Base-by-base conservation (phyloP, 1,284 basidiomycete genomes). In the Boletus holoroseus region DNA sequence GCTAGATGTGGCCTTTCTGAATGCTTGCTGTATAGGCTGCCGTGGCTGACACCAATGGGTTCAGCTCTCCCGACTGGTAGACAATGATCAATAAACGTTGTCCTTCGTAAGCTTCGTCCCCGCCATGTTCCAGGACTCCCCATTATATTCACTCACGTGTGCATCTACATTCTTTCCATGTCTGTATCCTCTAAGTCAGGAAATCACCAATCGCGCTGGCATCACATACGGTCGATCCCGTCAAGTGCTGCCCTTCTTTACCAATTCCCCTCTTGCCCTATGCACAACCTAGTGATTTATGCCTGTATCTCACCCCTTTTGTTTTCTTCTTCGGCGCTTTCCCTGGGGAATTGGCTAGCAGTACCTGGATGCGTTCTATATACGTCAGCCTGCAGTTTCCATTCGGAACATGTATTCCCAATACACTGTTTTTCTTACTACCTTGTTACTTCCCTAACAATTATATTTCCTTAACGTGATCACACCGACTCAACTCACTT, bases 51-150 rank as follows among this genome's bases (percentile, higher is more conserved):
- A n/a, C n/a, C n/a, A n/a, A n/a, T n/a, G n/a, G n/a, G n/a, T n/a
- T n/a, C n/a, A n/a, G n/a, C n/a, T 39, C 50, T 35, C 59, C 66
- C 8, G 66, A 67, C 61, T 64, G 30, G 62, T 64, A 58, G 45
- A 42, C 47, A 13, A 26, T n/a, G 11, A 44, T 32, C 11, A 30
- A 31, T n/a, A 34, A 37, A 15, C 16, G 27, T 38, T 31, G 27
- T 18, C 28, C n/a, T n/a, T 32, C 22, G 63, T 63, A 44, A 52
- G 62, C 9, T 11, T 28, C 30, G 35, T 44, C 45, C 35, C 31
- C 12, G 13, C 16, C 15, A 31, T 43, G 27, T 44, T 47, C 31
- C 15, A 36, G 32, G 27, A 24, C 45, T 24, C 37, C 12, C 15
- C 7, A 20, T 38, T 9, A 38, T 36, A 34, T 47, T 59, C 12